phyloP scores from a whole-genome alignment of 192 early-diverging fungal species.

The Martensiomyces pterosporus region DNA sequence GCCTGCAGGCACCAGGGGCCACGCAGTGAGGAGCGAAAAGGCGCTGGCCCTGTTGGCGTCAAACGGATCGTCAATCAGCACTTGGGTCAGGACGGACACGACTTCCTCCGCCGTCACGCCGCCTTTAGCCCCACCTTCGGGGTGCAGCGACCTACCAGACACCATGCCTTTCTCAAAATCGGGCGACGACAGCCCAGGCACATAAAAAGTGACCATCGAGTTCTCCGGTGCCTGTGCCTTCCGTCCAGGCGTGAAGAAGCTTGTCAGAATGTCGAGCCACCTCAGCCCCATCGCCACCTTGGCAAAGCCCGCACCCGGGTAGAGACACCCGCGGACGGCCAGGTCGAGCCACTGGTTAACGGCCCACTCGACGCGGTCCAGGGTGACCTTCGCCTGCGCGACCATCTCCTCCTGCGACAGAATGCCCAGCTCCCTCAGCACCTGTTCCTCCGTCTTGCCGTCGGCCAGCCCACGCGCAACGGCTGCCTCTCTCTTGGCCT shows the following conservation, averaged over 20 bases:
- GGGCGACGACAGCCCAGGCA: constrained; percentile 20
- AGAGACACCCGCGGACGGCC: constrained; percentile 44
- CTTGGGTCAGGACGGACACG: constrained; percentile 53
- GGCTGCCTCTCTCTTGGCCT: constrained; percentile 20
- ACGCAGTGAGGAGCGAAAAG: constrained; percentile 64
- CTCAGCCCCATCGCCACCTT: constrained; percentile 45
- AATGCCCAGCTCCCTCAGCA: constrained; percentile 35
- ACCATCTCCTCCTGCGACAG: constrained; percentile 35
- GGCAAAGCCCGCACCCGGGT: constrained; percentile 47
- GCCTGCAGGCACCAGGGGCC: constrained; percentile 64
- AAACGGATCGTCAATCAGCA: constrained; percentile 62
- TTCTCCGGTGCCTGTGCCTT: constrained; percentile 21
- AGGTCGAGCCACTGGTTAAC: constrained; percentile 37
- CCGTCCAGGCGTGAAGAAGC: constrained; percentile 26
- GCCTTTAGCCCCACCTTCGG: neutral
- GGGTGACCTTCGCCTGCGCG: constrained; percentile 9
- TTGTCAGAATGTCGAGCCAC: constrained; percentile 38
- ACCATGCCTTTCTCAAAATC: constrained; percentile 8
- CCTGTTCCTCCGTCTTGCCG: constrained; percentile 30
- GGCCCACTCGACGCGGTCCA: constrained; percentile 12
- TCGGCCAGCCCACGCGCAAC: constrained; percentile 14
- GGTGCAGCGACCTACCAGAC: too few species aligned
- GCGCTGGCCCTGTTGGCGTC: constrained; percentile 72
- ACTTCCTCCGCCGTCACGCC: constrained; percentile 32
- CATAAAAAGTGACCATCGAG: constrained; percentile 20